phyloP scores from a whole-genome alignment of 306 rosid genomes.

The Cicer yamashitae region DNA sequence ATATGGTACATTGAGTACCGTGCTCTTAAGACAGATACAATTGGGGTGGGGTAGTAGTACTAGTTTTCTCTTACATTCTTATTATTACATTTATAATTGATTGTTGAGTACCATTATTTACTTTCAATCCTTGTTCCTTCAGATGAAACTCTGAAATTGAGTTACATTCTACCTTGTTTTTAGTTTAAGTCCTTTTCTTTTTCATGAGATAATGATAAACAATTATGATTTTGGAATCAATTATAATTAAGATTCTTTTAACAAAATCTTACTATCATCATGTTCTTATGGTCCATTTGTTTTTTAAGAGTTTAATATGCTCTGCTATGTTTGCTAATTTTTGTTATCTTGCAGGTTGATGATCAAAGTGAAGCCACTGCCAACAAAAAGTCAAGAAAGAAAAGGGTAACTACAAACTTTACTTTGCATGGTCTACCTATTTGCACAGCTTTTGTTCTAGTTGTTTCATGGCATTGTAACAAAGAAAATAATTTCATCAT shows the following conservation, averaged over 20 bases:
- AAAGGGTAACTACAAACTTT: slow-evolving; percentile 56
- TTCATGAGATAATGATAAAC: too few species aligned
- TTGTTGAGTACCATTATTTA: neutral
- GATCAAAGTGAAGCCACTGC: slow-evolving; percentile 49
- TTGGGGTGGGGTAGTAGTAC: neutral
- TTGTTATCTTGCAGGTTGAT: slow-evolving; percentile 49
- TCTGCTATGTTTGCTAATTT: neutral
- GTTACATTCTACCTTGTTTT: slow-evolving; percentile 2
- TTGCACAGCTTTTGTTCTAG: neutral
- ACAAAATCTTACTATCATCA: too few species aligned
- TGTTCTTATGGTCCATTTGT: neutral
- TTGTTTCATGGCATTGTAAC: neutral
- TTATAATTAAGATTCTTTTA: too few species aligned
- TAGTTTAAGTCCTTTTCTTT: neutral
- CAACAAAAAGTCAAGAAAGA: slow-evolving; percentile 70
- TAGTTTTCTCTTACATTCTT: neutral
- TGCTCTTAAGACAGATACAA: slow-evolving; percentile 8
- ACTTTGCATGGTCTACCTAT: neutral
- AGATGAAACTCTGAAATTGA: neutral
- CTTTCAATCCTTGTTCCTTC: neutral
- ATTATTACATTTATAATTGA: neutral
- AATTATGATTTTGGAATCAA: too few species aligned
- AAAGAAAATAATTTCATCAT: slow-evolving; percentile 8
- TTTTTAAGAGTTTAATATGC: neutral
- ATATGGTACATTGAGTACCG: slow-evolving; percentile 7